A percentile compares a stretch with the other conserved stretches of the same genome.
Evolutionary conservation across 495 filamentous ascomycete species (phyloP).

Genomic region (Xylaria scruposa): DNA sequence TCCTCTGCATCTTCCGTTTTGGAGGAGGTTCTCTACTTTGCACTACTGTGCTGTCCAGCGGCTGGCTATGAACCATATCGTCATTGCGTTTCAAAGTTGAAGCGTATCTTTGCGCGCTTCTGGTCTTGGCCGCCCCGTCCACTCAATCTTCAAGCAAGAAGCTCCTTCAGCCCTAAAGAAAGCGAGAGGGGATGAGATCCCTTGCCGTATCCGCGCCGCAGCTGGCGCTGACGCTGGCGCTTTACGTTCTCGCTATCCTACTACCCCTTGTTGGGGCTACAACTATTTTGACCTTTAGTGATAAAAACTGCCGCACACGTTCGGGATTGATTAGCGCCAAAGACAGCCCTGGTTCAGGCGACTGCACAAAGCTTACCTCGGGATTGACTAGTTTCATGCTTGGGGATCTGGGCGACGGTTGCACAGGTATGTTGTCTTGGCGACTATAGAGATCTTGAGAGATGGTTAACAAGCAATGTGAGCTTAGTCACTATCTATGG

Average conservation of each 20-base stretch:
- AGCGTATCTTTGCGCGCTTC: not conserved
- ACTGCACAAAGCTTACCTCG: not conserved
- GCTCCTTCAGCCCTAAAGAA: not conserved
- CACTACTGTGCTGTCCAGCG: not conserved
- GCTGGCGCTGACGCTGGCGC: conserved; percentile 3
- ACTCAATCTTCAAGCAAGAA: not conserved
- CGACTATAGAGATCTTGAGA: not conserved
- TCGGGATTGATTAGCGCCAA: not conserved
- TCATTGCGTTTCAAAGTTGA: not conserved
- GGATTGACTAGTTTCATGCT: conserved; percentile 16
- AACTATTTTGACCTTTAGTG: conserved; percentile 12
- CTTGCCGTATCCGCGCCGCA: not conserved
- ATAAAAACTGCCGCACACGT: conserved; percentile 2
- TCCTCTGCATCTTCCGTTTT: not conserved
- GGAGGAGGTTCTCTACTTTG: not conserved
- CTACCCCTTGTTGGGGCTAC: not conserved
- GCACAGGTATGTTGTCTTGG: conserved; percentile 16
- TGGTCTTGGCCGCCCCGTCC: not conserved
- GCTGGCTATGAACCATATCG: conserved; percentile 7
- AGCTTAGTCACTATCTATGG: conserved; percentile 26
- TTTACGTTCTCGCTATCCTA: conserved; percentile 6
- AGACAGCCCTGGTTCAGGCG: conserved; percentile 12
- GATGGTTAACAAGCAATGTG: conserved; percentile 18
- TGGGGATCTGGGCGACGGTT: not conserved
- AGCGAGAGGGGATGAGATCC: not conserved